Evolutionary conservation across 192 early-diverging fungal species (phyloP).

Genomic region (Linderina pennispora): DNA sequence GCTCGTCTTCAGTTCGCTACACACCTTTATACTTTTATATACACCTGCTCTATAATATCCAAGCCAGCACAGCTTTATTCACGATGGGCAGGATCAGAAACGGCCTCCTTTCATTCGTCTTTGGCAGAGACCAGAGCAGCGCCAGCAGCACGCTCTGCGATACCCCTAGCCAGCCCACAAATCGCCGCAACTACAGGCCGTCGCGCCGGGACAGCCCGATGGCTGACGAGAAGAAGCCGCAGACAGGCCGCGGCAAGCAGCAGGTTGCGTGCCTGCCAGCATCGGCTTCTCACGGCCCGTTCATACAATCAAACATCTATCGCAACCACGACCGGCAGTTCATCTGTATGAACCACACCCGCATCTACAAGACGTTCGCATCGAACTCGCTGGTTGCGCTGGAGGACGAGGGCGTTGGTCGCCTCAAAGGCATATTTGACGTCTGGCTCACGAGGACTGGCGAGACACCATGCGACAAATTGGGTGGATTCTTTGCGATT

Average conservation of each 20-base stretch:
- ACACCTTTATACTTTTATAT: too few relatives aligned
- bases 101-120: neutral
- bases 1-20: too few relatives aligned
- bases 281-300: too few relatives aligned
- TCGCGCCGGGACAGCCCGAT: too few relatives aligned
- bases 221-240: too few relatives aligned
- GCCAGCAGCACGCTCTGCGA: too few relatives aligned
- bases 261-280: too few relatives aligned
- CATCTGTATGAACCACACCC: constrained; percentile 12
- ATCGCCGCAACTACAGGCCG: too few relatives aligned
- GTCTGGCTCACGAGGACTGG: constrained; percentile 30
- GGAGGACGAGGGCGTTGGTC: constrained; percentile 31
- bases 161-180: too few relatives aligned
- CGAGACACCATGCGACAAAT: constrained; percentile 13
- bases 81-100: neutral
- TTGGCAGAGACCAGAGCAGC: too few relatives aligned
- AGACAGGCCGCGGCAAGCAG: too few relatives aligned
- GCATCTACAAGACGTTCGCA: constrained; percentile 31
- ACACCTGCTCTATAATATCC: too few relatives aligned
- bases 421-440: constrained; percentile 39
- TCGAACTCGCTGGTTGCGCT: constrained; percentile 25
- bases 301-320: constrained; percentile 17
- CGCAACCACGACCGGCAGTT: constrained; percentile 16
- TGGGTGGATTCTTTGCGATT: constrained; percentile 35
- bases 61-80: neutral